Evolutionary conservation across 305 asterid genomes (phyloP).

Genomic region (Solanum hybrid): DNA sequence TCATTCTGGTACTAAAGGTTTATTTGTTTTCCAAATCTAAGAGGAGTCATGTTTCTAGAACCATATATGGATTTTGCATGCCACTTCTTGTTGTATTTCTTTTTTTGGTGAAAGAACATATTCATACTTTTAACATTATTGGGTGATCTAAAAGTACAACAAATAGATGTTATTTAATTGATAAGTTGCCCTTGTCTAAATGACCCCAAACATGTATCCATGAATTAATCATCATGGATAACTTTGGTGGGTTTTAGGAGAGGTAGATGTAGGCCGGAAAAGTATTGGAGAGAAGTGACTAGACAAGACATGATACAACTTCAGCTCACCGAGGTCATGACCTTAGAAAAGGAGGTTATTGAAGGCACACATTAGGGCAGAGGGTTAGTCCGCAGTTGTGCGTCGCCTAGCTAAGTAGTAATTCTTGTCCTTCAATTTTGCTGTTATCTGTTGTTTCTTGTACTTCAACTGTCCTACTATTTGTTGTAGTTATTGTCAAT

Average conservation of each 20-base stretch:
- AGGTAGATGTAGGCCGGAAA: not conserved
- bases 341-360: not conserved
- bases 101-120: not conserved
- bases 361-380: not conserved
- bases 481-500: not conserved
- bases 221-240: not conserved
- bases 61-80: not conserved
- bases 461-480: not conserved
- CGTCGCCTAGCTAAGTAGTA: not conserved
- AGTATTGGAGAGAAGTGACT: not conserved
- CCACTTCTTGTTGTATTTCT: not conserved
- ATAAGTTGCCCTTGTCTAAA: not conserved
- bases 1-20: not conserved
- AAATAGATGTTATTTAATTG: not conserved
- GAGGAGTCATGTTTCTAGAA: slow-evolving; percentile 1
- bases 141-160: not conserved
- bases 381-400: not conserved
- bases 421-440: not conserved
- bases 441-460: not conserved
- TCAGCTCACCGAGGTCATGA: not conserved
- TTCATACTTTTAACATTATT: not conserved
- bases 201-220: not conserved
- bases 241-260: not conserved
- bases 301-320: not conserved
- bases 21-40: not conserved